Base-by-base conservation (phyloP, 257 asterid species). In the Solanum gandarillasii region DNA sequence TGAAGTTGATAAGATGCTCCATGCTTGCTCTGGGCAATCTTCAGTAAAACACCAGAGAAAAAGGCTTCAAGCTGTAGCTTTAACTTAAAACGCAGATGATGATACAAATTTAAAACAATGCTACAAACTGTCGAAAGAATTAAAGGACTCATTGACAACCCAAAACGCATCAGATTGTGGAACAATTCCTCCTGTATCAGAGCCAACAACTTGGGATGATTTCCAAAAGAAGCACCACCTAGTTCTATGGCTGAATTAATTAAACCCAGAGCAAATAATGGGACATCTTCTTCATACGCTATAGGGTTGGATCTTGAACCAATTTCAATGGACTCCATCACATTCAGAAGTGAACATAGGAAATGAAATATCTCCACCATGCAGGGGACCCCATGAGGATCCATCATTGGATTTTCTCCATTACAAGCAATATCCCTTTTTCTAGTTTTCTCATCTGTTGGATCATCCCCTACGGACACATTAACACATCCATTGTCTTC, bases 201-300 rank as follows among this genome's bases (percentile, higher is more conserved):
- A 84, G 94, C 84, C 89, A 96, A 92, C 88, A 97, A 90, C 88
- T 92, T 93, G 75, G 99, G 98, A 89, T 97, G 98, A 74, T 88
- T 86, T 73, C 92, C 94, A 27, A 96, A 92, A 86, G 98, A 90
- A 90, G 95, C 90, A 67, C 99, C 99, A 43, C 98, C 98, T 87
- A 97, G 89, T 89, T 97, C 98, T 74, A 97, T 92, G 35, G 99
- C 95, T 12, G 98, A 92, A 91, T 96, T 97, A 78, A 97, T 95
- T 90, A 97, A 92, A 83, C 99, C 98, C 87, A 97, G 88, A 29
- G 99, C 98, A 93, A 97, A 97, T 62, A 97, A 91, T 52, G 99
- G 99, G 89, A 97, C 99, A 84, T 97, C 99, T 93, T 97, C 99
- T 89, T 95, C 98, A 91, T 93, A 94, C 20, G 99, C 95, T 73